Conservation (phyloP, 257 asterid species). For the Solanum neorickii region DNA sequence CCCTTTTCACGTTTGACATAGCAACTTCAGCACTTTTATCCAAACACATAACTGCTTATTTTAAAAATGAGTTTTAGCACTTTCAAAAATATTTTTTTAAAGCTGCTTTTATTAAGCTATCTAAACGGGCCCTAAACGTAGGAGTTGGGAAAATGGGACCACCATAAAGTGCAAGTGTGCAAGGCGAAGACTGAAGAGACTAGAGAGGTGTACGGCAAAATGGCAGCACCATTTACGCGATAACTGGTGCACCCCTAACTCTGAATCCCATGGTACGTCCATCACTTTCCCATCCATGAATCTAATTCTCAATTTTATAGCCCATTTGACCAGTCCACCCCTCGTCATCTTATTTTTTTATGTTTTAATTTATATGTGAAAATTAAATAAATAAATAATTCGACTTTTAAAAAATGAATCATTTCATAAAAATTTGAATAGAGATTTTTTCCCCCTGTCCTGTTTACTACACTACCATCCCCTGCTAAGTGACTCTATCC, state of each 20-base stretch:
- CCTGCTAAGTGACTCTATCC: background rate
- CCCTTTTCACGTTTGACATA: too few relatives aligned
- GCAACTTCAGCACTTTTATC: too few relatives aligned
- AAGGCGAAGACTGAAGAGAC: background rate
- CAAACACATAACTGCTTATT: too few relatives aligned
- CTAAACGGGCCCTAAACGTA: too few relatives aligned
- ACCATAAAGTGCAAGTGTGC: background rate
- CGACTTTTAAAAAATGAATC: accelerated
- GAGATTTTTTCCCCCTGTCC: background rate
- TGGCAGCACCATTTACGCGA: background rate
- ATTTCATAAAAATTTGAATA: too few relatives aligned
- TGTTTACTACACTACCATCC: background rate
- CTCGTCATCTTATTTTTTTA: background rate
- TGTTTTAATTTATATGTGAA: too few relatives aligned
- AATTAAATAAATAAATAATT: too few relatives aligned
- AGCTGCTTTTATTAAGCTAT: too few relatives aligned
- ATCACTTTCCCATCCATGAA: background rate
- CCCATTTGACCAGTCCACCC: background rate
- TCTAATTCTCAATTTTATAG: background rate
- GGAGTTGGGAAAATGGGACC: background rate
- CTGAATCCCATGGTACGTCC: background rate
- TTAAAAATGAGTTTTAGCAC: too few relatives aligned
- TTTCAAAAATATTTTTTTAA: too few relatives aligned
- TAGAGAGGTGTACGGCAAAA: background rate
- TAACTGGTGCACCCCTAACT: background rate